These are phyloP conservation scores for Yarrowia sp. DNA, from an alignment of 805 yeast species.

Conservation along the genomic window DNA sequence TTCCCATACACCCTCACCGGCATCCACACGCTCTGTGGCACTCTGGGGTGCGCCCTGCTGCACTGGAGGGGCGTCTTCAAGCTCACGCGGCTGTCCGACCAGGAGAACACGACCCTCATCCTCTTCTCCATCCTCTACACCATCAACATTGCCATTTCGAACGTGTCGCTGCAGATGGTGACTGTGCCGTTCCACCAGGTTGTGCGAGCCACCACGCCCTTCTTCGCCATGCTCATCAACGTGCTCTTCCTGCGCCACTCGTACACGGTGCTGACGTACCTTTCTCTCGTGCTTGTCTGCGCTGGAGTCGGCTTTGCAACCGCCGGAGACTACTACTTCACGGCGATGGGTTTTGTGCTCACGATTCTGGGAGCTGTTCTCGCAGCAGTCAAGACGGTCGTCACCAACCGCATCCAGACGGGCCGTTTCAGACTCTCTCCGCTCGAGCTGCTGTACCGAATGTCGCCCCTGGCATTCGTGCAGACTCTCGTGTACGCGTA, in stretches of 20 bases:
- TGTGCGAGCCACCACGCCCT: slow-evolving; percentile 36
- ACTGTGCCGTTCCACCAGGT: slow-evolving; percentile 37
- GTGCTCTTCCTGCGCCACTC: slow-evolving; percentile 33
- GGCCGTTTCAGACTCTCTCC: slow-evolving; percentile 35
- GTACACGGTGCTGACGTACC: slow-evolving; percentile 34
- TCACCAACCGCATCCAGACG: slow-evolving; percentile 36
- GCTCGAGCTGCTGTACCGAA: slow-evolving; percentile 35
- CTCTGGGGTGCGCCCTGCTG: slow-evolving; percentile 33
- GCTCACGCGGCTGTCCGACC: slow-evolving; percentile 32
- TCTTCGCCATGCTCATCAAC: slow-evolving; percentile 35
- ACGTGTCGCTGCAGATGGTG: slow-evolving; percentile 35
- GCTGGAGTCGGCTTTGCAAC: slow-evolving; percentile 37
- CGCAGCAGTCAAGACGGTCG: slow-evolving; percentile 37
- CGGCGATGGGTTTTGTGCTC: slow-evolving; percentile 35
- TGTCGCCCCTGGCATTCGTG: slow-evolving; percentile 35
- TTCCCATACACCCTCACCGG: slow-evolving; percentile 36
- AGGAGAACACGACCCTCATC: slow-evolving; percentile 33
- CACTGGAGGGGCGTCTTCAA: slow-evolving; percentile 33
- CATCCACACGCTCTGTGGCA: slow-evolving; percentile 35
- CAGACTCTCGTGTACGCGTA: slow-evolving; percentile 35
- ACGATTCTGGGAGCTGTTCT: slow-evolving; percentile 35
- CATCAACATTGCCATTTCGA: slow-evolving; percentile 36
- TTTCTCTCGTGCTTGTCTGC: slow-evolving; percentile 34
- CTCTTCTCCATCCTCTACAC: slow-evolving; percentile 35
- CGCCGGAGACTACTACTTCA: slow-evolving; percentile 36